phyloP scores from a whole-genome alignment of 495 filamentous ascomycete species.

The Neurospora sp. region DNA sequence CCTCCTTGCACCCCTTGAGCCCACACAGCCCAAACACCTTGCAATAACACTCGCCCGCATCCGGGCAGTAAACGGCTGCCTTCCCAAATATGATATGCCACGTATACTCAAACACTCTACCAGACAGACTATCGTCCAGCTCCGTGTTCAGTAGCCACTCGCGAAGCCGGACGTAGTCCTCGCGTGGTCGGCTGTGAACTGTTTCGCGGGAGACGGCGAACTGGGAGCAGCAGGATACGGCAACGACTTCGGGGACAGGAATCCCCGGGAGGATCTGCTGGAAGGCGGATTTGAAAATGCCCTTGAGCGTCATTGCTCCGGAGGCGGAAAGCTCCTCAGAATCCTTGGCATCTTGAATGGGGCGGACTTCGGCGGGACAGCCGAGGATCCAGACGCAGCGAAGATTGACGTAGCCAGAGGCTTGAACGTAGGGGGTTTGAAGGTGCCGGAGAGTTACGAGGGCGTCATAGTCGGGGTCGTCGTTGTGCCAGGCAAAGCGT shows the following conservation, averaged over 20 bases:
- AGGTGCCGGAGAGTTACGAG: conserved; percentile 41
- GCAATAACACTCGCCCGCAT: conserved; percentile 50
- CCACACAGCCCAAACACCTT: conserved; percentile 52
- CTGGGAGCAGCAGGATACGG: conserved; percentile 57
- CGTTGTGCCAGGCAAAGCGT: conserved; percentile 57
- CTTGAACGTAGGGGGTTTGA: conserved; percentile 43
- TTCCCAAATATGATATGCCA: conserved; percentile 53
- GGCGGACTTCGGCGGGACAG: conserved; percentile 46
- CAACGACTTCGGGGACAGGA: conserved; percentile 34
- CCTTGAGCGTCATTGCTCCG: neutral
- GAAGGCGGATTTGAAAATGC: conserved; percentile 35
- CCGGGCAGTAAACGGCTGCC: conserved; percentile 45
- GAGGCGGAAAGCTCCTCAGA: no score
- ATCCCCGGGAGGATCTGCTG: conserved; percentile 43
- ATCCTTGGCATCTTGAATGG: neutral
- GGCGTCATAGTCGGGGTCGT: conserved; percentile 41
- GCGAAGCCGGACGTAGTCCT: conserved; percentile 45
- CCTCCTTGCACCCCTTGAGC: conserved; percentile 19
- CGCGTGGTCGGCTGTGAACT: conserved; percentile 35
- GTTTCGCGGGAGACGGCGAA: conserved; percentile 52
- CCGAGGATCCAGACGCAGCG: conserved; percentile 54
- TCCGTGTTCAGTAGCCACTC: conserved; percentile 52
- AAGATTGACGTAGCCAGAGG: conserved; percentile 53
- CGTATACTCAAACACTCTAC: conserved; percentile 58
- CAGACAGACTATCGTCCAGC: conserved; percentile 46